Conservation (phyloP, 2,329 filamentous ascomycete genomes). For the Scortechinia acanthostroma region DNA sequence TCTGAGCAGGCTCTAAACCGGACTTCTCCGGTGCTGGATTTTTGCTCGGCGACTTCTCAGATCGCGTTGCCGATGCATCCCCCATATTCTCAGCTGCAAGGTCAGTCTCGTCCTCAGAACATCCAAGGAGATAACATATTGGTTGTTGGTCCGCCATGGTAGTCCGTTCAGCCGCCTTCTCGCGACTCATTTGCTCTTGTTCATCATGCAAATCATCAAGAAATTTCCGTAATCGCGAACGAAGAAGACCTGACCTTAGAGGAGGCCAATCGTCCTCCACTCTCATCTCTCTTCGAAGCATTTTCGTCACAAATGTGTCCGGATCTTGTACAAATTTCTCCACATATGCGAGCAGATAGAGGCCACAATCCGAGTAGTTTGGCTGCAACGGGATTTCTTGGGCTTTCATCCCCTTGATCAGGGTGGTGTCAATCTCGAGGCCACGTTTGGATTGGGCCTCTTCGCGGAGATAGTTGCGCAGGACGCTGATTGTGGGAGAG, state of each 20-base stretch:
- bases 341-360: conserved; percentile 60
- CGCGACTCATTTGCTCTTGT: background rate
- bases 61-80: too few relatives aligned
- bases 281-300: conserved; percentile 34
- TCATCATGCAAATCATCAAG: background rate
- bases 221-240: background rate
- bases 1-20: too few relatives aligned
- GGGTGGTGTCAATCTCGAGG: background rate
- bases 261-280: background rate
- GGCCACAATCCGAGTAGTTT: conserved; percentile 58
- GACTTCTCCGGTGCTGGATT: too few relatives aligned
- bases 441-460: background rate
- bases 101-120: background rate
- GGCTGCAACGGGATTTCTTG: conserved; percentile 43
- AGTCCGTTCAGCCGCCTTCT: background rate
- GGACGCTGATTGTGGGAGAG: background rate
- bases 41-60: too few relatives aligned
- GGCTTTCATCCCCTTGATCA: background rate
- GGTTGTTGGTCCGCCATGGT: background rate
- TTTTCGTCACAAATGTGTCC: conserved; percentile 39
- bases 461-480: background rate
- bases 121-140: background rate
- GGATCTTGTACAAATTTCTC: conserved; percentile 53
- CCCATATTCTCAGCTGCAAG: too few relatives aligned
- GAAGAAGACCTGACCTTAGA: background rate